phyloP scores from a whole-genome alignment of 1,139 yeast genomes.

The Kodamaea suecica region DNA sequence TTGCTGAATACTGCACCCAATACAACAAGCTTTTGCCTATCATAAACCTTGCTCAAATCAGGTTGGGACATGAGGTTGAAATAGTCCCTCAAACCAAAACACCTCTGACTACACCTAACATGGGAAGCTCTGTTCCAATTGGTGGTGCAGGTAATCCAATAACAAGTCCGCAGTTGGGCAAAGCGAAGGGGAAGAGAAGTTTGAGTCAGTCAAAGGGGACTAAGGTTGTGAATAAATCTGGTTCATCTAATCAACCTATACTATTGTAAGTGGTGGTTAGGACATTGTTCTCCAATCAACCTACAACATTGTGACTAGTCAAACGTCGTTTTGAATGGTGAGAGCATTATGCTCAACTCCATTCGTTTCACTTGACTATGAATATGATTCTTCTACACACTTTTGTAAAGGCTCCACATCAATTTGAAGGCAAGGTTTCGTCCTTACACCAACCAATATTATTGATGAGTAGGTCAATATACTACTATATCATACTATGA shows the following conservation, averaged over 20 bases:
- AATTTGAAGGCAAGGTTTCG: too few relatives aligned
- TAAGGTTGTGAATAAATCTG: slow-evolving; percentile 5
- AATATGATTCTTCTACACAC: too few relatives aligned
- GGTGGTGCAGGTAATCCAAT: slow-evolving; percentile 2
- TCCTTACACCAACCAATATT: too few relatives aligned
- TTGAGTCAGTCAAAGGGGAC: slow-evolving; percentile 4
- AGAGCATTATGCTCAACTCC: too few relatives aligned
- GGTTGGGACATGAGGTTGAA: slow-evolving; percentile 47
- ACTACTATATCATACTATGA: too few relatives aligned
- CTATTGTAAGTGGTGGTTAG: slow-evolving; percentile 8
- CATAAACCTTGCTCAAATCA: slow-evolving; percentile 49
- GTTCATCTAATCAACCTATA: slow-evolving; percentile 11
- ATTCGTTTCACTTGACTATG: too few relatives aligned
- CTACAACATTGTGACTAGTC: too few relatives aligned
- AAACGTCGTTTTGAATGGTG: too few relatives aligned
- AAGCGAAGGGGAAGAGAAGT: slow-evolving; percentile 4
- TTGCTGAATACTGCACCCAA: slow-evolving; percentile 42
- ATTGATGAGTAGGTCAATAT: too few relatives aligned
- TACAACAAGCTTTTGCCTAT: slow-evolving; percentile 48
- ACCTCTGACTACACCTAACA: slow-evolving; percentile 17
- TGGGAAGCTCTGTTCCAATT: slow-evolving; percentile 4
- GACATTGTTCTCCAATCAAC: too few relatives aligned
- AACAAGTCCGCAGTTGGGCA: slow-evolving; percentile 8
- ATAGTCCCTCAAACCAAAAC: slow-evolving; percentile 23
- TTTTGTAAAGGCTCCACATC: too few relatives aligned